phyloP scores from a whole-genome alignment of 441 rosid species.

The Capsella rubella region DNA sequence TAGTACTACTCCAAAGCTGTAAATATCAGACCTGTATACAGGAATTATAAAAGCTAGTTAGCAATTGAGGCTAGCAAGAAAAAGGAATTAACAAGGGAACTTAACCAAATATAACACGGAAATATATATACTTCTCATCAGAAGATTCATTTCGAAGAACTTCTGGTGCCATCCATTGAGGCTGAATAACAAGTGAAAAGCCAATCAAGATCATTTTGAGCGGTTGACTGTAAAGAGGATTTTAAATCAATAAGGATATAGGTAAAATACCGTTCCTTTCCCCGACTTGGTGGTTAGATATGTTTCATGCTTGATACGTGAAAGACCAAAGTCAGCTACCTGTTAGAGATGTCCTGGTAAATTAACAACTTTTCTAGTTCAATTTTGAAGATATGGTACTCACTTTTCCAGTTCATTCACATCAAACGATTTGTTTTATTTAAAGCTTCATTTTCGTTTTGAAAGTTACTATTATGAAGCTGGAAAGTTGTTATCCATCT shows the following conservation, averaged over 20 bases:
- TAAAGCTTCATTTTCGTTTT: constrained; percentile 6
- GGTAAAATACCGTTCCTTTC: constrained; percentile 80
- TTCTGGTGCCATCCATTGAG: constrained; percentile 99
- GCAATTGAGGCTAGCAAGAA: not conserved
- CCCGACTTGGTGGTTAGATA: constrained; percentile 81
- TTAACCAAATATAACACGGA: constrained; percentile 20
- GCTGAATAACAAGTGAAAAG: constrained; percentile 56
- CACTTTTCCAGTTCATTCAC: constrained; percentile 25
- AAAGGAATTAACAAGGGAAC: constrained; percentile 15
- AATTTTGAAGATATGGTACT: not conserved
- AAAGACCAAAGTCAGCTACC: constrained; percentile 98
- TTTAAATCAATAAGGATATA: not conserved
- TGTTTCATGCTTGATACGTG: constrained; percentile 90
- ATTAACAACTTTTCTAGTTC: constrained; percentile 7
- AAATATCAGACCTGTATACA: constrained; percentile 80
- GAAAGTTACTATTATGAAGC: constrained; percentile 13
- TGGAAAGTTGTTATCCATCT: constrained; percentile 12
- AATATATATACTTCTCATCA: constrained; percentile 83
- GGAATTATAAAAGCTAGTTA: constrained; percentile 37
- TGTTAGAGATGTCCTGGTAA: constrained; percentile 45
- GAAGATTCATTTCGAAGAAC: constrained; percentile 94
- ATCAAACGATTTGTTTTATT: not conserved
- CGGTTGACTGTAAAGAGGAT: constrained; percentile 1
- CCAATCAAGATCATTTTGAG: constrained; percentile 26
- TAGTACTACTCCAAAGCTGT: constrained; percentile 88